These are phyloP conservation scores for Aspergillus novofumigatus DNA, from an alignment of 2,329 filamentous ascomycete species.

Conservation along the genomic window DNA sequence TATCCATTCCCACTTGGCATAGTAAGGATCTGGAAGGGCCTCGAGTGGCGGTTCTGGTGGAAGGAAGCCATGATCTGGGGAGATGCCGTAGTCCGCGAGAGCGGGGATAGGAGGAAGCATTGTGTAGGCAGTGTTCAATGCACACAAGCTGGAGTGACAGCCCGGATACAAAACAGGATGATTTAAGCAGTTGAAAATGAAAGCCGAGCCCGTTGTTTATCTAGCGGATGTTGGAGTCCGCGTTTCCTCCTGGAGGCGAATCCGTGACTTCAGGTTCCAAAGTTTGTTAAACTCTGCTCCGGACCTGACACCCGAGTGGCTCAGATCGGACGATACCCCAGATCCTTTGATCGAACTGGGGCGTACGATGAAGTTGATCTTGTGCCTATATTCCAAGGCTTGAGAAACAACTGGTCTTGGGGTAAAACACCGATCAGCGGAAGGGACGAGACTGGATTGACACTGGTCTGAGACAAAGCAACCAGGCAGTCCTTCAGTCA, in stretches of 20 bases:
- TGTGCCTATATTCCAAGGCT: background rate
- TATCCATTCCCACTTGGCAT: slow-evolving; percentile 89
- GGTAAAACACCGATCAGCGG: background rate
- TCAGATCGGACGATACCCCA: background rate
- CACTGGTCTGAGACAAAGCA: background rate
- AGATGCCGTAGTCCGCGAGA: slow-evolving; percentile 69
- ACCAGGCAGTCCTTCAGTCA: background rate
- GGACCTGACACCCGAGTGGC: background rate
- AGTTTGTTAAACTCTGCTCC: background rate
- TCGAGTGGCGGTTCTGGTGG: slow-evolving; percentile 76
- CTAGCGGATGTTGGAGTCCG: background rate
- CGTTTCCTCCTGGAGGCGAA: background rate
- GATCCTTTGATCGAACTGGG: background rate
- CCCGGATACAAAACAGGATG: background rate
- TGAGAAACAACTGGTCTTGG: background rate
- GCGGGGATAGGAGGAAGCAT: slow-evolving; percentile 46
- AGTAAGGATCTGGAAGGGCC: slow-evolving; percentile 81
- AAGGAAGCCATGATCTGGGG: slow-evolving; percentile 72
- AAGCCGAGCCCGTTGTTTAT: background rate
- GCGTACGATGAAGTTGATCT: background rate
- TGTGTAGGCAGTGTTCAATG: background rate
- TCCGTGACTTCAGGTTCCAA: background rate
- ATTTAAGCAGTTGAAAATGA: background rate
- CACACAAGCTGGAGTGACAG: background rate
- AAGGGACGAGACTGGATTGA: background rate